Evolutionary conservation across 176 grass and related monocot genomes (phyloP).

Genomic region (Hyparrhenia diplandra): DNA sequence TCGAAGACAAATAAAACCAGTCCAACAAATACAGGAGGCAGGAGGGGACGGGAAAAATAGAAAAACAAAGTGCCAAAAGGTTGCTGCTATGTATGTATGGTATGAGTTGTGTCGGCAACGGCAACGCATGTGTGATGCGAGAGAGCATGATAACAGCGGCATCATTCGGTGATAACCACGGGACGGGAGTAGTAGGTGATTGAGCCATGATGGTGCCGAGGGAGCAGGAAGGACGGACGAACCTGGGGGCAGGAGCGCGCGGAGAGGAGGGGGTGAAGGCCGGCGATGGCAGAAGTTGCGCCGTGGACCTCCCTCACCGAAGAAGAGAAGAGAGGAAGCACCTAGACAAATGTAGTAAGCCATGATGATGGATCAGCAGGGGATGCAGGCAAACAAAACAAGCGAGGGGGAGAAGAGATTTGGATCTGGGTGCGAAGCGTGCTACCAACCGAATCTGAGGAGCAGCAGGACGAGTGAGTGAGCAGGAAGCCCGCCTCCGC

Average conservation of each 20-base stretch:
- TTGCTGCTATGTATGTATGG: background rate
- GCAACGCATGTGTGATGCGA: background rate
- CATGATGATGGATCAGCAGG: background rate
- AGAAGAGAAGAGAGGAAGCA: background rate
- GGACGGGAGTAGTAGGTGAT: background rate
- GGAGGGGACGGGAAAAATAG: background rate
- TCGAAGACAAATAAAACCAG: background rate
- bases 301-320: background rate
- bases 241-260: background rate
- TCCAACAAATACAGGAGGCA: background rate
- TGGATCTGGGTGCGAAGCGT: conserved; percentile 1
- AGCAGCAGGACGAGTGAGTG: background rate
- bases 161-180: background rate
- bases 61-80: background rate
- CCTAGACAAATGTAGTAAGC: background rate
- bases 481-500: background rate
- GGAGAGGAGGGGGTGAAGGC: background rate
- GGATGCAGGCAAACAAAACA: too few relatives aligned
- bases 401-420: background rate
- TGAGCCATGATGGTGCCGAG: conserved; percentile 9
- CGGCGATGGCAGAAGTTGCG: background rate
- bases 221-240: conserved; percentile 17
- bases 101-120: background rate
- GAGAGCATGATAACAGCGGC: background rate
- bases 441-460: background rate